Percentiles rank a stretch among this genome's conserved stretches.
Conservation (phyloP, 345 rosid species). For the Physaria fendleri region DNA sequence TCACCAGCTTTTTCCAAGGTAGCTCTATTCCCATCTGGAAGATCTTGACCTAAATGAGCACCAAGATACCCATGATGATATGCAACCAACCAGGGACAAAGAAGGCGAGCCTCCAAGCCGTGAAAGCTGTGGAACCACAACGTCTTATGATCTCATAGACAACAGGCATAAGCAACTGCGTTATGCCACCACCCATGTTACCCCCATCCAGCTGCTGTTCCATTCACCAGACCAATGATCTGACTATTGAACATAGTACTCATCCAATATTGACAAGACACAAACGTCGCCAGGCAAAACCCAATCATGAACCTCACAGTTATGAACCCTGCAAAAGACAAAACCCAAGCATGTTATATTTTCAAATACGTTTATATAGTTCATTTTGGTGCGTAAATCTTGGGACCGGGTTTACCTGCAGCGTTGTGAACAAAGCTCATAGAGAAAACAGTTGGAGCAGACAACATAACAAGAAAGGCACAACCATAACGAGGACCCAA, state of each 20-base stretch:
- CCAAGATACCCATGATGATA: constrained; percentile 56
- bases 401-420: too few relatives aligned
- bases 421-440: too few relatives aligned
- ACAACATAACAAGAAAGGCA: too few relatives aligned
- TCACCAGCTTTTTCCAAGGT: constrained; percentile 56
- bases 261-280: constrained; percentile 89
- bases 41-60: constrained; percentile 67
- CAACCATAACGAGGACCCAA: too few relatives aligned
- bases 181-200: constrained; percentile 73
- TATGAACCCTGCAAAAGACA: constrained; percentile 52
- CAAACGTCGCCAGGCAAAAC: constrained; percentile 73
- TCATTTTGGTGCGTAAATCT: too few relatives aligned
- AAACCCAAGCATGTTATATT: too few relatives aligned
- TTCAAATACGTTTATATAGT: too few relatives aligned
- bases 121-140: constrained; percentile 53
- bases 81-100: constrained; percentile 62
- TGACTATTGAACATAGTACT: constrained; percentile 74
- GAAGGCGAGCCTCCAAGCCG: constrained; percentile 77
- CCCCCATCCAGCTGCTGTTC: constrained; percentile 91
- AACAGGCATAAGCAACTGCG: constrained; percentile 67
- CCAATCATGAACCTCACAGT: constrained; percentile 73
- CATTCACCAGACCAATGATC: constrained; percentile 68
- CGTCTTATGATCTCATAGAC: constrained; percentile 48
- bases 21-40: constrained; percentile 68
- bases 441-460: too few relatives aligned